Percentiles rank a stretch among this genome's conserved stretches.
Conservation (phyloP, 768 basidiomycete genomes). For the Podaxis carcinomalis region DNA sequence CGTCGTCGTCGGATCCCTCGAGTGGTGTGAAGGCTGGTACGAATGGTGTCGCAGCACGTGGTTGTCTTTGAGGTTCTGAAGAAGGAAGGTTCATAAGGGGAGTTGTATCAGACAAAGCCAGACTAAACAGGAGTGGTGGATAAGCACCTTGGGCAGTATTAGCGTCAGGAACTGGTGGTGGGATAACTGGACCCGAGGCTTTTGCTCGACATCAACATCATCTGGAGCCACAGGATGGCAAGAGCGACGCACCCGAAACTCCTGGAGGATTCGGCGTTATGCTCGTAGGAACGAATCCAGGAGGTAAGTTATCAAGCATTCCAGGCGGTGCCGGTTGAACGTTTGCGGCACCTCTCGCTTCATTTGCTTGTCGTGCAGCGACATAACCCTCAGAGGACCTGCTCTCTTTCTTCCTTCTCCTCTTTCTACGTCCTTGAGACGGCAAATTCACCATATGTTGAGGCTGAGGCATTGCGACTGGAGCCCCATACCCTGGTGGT, state of each 20-base stretch:
- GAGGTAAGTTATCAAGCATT: conserved; percentile 22
- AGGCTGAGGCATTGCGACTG: conserved; percentile 20
- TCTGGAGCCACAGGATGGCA: neutral
- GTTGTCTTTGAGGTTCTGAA: conserved; percentile 7
- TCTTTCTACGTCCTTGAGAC: conserved; percentile 17
- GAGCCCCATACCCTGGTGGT: conserved; percentile 15
- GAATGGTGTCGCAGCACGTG: conserved; percentile 26
- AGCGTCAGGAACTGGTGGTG: neutral
- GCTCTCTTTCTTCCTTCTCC: conserved; percentile 4
- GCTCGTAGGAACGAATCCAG: conserved; percentile 18
- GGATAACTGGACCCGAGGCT: conserved; percentile 12
- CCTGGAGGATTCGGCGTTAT: conserved; percentile 15
- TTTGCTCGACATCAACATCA: neutral
- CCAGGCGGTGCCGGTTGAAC: conserved; percentile 4
- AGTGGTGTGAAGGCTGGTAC: conserved; percentile 14
- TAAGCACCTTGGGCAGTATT: conserved; percentile 8
- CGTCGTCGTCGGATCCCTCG: conserved; percentile 18
- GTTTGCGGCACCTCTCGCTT: neutral
- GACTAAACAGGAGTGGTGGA: conserved; percentile 16
- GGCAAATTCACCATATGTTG: conserved; percentile 14
- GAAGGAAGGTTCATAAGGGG: conserved; percentile 11
- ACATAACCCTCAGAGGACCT: conserved; percentile 12
- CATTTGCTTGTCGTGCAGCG: neutral
- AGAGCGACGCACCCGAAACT: conserved; percentile 3
- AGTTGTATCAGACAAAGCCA: conserved; percentile 1